Evolutionary conservation across 805 yeast species (phyloP), one percentile per base, ranked within the genome.

Genomic region (Limtongia smithiae): DNA sequence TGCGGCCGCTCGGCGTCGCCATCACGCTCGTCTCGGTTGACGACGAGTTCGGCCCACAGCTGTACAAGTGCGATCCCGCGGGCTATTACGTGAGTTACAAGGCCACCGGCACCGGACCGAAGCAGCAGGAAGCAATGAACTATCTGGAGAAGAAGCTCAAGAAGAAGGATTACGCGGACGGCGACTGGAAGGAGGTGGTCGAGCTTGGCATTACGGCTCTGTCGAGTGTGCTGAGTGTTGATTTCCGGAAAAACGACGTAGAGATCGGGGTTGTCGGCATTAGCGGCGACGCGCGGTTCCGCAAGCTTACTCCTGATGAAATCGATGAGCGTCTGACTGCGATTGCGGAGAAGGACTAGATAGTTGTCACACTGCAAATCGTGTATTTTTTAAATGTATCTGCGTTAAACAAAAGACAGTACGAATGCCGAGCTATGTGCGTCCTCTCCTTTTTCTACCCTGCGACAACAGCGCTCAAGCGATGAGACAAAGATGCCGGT

Each of bases 1-100:
- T 93, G 97, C 81, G 98, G 70, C 98, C 98, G 22, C 75, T 89
- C 59, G 98, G 98, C 33, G 96, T 91, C 51, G 87, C 95, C 25
- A 76, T 89, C 64, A 88, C 96, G 22, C 83, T 91, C 63, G 77
- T 89, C 50, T 80, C 94, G 38, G 82, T 85, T 49, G 97, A 89
- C 68, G 96, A 88, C 64, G 94, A 83, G 69, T 68, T 73, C 46
- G 98, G 97, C 1, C 96, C 98, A 24, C 80, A 82, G 62, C 76
- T 93, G 52, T 89, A 79, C 73, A 93, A 91, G 73, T 82, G 93
- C 59, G 98, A 93, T 69, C 98, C 98, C 15, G 97, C 98, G 3
- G 98, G 98, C 6, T 91, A 91, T 70, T 93, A 74, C 65, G 82
- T 86, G 47, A 93, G 95, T 25, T 86, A 85, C 57, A 84, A 84